Percentiles rank a stretch among this genome's conserved stretches.
These are phyloP conservation scores for Carpinus fangiana DNA, from an alignment of 306 rosid genomes.

Conservation along the genomic window DNA sequence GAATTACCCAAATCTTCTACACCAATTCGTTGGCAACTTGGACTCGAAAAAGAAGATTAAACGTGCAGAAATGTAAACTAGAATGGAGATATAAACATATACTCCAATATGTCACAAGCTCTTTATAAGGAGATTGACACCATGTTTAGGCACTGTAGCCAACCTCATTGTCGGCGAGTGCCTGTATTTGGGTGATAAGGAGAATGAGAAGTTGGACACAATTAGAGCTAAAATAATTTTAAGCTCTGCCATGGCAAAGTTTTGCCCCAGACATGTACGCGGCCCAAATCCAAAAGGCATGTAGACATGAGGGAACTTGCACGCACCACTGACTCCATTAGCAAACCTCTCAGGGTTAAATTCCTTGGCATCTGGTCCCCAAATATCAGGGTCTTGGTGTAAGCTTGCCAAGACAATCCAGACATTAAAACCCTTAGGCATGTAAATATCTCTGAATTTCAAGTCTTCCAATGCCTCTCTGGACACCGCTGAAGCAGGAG, in stretches of 20 bases:
- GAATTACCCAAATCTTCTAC: no score
- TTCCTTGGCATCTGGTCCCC: conserved; percentile 32
- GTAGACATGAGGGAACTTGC: conserved; percentile 32
- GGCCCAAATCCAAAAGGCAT: conserved; percentile 40
- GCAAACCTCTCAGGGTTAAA: conserved; percentile 36
- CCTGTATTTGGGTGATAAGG: conserved; percentile 38
- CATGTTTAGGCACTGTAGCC: conserved; percentile 34
- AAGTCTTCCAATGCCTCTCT: conserved; percentile 20
- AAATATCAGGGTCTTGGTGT: conserved; percentile 22
- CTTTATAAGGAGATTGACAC: conserved; percentile 34
- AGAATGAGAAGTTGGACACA: conserved; percentile 39
- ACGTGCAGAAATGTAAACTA: no score
- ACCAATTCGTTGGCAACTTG: no score
- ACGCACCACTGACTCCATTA: conserved; percentile 28
- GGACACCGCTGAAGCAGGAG: conserved; percentile 14
- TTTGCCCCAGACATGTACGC: conserved; percentile 30
- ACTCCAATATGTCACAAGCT: conserved; percentile 14
- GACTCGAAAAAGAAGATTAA: no score
- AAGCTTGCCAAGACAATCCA: conserved; percentile 6
- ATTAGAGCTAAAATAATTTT: conserved; percentile 35
- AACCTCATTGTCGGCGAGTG: conserved; percentile 32
- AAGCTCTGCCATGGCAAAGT: conserved; percentile 35
- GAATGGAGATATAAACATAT: no score
- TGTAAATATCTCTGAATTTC: conserved; percentile 26
- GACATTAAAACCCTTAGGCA: conserved; percentile 20